Base-by-base conservation (phyloP, 1,139 yeast genomes). In the Sugiyamaella xylanicola region DNA sequence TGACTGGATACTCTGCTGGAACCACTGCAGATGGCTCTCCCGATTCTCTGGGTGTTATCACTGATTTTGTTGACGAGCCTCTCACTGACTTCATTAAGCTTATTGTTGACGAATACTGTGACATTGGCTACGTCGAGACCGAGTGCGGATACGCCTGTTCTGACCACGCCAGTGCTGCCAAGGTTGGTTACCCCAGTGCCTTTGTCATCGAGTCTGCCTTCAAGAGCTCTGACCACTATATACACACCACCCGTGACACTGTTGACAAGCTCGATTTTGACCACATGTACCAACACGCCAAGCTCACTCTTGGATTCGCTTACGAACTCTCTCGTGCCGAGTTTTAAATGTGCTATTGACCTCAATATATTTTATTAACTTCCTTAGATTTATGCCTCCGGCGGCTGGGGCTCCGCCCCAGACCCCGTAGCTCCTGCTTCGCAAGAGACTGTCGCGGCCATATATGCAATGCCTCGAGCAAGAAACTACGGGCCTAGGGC, bases 131-230 rank as follows among this genome's bases (percentile, higher is more conserved):
- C 65, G 83, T 78, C 44, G 95, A 86, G 65, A 86, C 95, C 8
- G 64, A 75, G 55, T 92, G 98, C 73, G 97, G 97, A 0, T 91
- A 91, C 66, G 95, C 96, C 0, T 91, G 98, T 72, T 86, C 95
- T 25, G 98, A 92, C 71, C 97, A 91, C 70, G 88, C 95, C 2
- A 84, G 95, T 52, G 96, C 97, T 1, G 72, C 84, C 53, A 85
- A 86, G 68, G 82, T 82, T 63, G 97, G 97, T 1, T 89, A 79
- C 70, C 97, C 97, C 9, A 80, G 90, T 17, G 80, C 91, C 40
- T 88, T 90, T 71, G 86, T 89, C 55, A 82, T 88, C 61, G 99
- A 92, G 71, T 79, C 89, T 52, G 86, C 80, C 59, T 79, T 89
- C 71, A 77, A 80, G 56, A 77, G 78, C 61, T 76, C 84, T 4